Base-by-base conservation (phyloP, 1,284 basidiomycete species). In the Ceraceosorus bombacis region DNA sequence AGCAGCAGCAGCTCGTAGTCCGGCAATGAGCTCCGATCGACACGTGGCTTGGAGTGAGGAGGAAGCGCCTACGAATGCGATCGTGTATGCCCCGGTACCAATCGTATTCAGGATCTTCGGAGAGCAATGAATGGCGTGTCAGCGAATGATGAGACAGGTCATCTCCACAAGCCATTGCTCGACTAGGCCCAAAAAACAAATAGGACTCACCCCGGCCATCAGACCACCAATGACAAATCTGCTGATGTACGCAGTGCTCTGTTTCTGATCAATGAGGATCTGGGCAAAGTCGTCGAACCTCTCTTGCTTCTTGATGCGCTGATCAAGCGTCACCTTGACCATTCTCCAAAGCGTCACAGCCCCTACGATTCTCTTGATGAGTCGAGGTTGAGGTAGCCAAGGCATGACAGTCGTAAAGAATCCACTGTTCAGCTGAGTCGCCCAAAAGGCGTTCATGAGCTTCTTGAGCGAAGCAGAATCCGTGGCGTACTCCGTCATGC, bases 401-500 rank as follows among this genome's bases (percentile, higher is more conserved):
- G 61, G 61, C 36, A 61, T n/a, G 2, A 62, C 38, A 12, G 61
- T 62, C 15, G 61, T 62, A 39, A 51, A 62, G 50, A 56, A 62
- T 6, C 51, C 61, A 9, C 53, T 51, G 56, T 62, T 62, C 27
- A 39, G 41, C 52, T 62, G 61, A 12, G 61, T 62, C 15, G 37
- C 13, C 61, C 61, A 62, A 38, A 62, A 62, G 39, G 59, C 61
- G 9, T n/a, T 39, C 12, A 51, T 43, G 6, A 62, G 17, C 17
- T 48, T 39, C 10, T 39, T 8, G 9, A 62, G 53, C 13, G 38
- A 41, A 4, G n/a, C 17, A 12, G 53, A 43, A 12, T 27, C 37
- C 9, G 53, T 54, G 37, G 61, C 61, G 49, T 61, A 62, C 52
- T 62, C 61, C 15, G 59, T 49, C 61, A 62, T 62, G 49, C 61